Conservation (phyloP, 2,329 filamentous ascomycete genomes). For the Hymenoscyphus albidus region DNA sequence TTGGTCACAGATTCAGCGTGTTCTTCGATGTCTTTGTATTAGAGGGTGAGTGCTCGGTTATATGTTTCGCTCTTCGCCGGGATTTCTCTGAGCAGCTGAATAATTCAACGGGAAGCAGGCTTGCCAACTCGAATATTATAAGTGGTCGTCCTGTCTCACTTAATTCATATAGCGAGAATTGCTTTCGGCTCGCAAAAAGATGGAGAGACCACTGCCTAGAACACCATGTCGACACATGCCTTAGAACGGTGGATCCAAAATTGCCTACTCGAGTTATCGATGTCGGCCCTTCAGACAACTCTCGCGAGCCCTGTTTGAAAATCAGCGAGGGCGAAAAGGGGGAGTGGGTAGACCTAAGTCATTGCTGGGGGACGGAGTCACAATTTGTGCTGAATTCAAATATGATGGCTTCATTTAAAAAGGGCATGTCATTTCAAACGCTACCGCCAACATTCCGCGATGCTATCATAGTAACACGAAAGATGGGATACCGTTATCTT, state of each 20-base stretch:
- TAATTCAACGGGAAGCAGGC: background rate
- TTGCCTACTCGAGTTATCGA: slow-evolving; percentile 5
- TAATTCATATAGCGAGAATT: background rate
- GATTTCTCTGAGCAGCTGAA: background rate
- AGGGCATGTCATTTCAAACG: background rate
- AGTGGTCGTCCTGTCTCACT: background rate
- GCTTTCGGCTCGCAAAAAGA: background rate
- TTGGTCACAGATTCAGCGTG: no score
- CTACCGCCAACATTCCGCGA: slow-evolving; percentile 7
- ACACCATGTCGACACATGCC: background rate
- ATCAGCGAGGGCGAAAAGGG: background rate
- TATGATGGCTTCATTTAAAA: background rate
- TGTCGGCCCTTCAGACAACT: slow-evolving; percentile 2
- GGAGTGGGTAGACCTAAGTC: slow-evolving; percentile 1
- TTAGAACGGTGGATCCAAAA: background rate
- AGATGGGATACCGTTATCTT: slow-evolving; percentile 10
- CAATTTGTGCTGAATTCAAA: background rate
- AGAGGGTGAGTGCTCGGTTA: background rate
- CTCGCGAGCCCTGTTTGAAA: background rate
- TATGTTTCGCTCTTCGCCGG: background rate
- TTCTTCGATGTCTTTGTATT: background rate
- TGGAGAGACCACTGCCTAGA: background rate
- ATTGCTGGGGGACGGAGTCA: slow-evolving; percentile 5
- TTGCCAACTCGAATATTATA: background rate
- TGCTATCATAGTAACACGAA: slow-evolving; percentile 6